phyloP scores from a whole-genome alignment of 1,284 basidiomycete species.

The Gomphus bonarii region DNA sequence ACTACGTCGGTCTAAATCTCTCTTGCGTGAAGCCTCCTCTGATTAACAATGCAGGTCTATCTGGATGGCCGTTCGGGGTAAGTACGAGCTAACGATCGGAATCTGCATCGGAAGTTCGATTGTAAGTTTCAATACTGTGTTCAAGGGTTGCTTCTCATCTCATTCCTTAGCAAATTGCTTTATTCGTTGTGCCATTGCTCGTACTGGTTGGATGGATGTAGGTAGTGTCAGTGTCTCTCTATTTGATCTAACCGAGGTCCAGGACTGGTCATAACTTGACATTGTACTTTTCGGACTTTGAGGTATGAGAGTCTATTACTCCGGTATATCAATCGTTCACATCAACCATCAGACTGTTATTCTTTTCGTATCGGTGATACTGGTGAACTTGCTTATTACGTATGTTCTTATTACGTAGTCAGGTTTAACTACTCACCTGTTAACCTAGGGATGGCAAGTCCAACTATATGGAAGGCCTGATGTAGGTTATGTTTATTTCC shows the following conservation, averaged over 20 bases:
- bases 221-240: constrained; percentile 19
- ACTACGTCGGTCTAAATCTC: constrained; percentile 1
- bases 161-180: constrained; percentile 66
- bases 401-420: constrained; percentile 27
- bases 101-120: constrained; percentile 89
- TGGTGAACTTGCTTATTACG: constrained; percentile 74
- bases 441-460: constrained; percentile 59
- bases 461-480: constrained; percentile 83
- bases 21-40: not conserved
- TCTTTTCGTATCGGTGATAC: constrained; percentile 76
- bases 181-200: constrained; percentile 78
- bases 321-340: not conserved
- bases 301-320: constrained; percentile 30
- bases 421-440: constrained; percentile 1
- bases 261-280: constrained; percentile 72
- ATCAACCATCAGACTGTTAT: constrained; percentile 52
- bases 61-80: constrained; percentile 85
- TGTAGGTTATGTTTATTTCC: constrained; percentile 28
- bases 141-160: constrained; percentile 1
- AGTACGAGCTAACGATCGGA: constrained; percentile 81
- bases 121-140: constrained; percentile 32
- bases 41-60: constrained; percentile 51
- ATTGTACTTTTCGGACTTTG: constrained; percentile 74
- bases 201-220: constrained; percentile 78
- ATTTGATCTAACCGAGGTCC: constrained; percentile 12